Conservation (phyloP, 345 rosid genomes). For the Toxicodendron radicans region DNA sequence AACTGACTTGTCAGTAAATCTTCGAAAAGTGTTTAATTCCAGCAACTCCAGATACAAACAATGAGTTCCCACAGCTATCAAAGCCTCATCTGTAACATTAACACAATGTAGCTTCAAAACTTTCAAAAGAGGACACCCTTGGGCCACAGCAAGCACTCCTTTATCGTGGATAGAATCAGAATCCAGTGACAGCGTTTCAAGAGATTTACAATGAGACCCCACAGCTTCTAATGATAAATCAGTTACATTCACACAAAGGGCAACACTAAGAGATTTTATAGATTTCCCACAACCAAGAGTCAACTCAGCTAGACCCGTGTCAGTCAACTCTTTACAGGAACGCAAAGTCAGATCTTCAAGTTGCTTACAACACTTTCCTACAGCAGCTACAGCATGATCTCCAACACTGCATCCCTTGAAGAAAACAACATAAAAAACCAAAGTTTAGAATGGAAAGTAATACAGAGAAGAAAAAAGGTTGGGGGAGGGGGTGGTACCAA, state of each 20-base stretch:
- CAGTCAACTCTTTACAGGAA: conserved; percentile 86
- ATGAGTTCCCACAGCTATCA: conserved; percentile 55
- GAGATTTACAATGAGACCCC: conserved; percentile 62
- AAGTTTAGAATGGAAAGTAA: background rate
- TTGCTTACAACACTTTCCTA: conserved; percentile 67
- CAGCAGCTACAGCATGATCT: conserved; percentile 70
- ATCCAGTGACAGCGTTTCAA: conserved; percentile 70
- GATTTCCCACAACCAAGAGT: conserved; percentile 61
- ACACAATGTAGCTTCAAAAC: conserved; percentile 75
- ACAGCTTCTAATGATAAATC: conserved; percentile 72
- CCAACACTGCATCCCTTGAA: conserved; percentile 84
- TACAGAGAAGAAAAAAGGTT: too few species aligned
- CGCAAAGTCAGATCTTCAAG: conserved; percentile 75
- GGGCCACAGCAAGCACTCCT: conserved; percentile 73
- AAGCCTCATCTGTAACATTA: conserved; percentile 70
- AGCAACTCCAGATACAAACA: conserved; percentile 71
- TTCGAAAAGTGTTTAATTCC: conserved; percentile 75
- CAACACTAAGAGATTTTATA: conserved; percentile 72
- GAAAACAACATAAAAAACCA: background rate
- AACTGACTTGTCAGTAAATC: conserved; percentile 71
- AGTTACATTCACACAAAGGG: conserved; percentile 80
- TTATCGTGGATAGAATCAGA: conserved; percentile 66
- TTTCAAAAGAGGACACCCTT: conserved; percentile 68
- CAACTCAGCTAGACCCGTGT: conserved; percentile 64
- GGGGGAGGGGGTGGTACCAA: too few species aligned